phyloP scores from a whole-genome alignment of 768 basidiomycete genomes.

The Solioccasus polychromus region DNA sequence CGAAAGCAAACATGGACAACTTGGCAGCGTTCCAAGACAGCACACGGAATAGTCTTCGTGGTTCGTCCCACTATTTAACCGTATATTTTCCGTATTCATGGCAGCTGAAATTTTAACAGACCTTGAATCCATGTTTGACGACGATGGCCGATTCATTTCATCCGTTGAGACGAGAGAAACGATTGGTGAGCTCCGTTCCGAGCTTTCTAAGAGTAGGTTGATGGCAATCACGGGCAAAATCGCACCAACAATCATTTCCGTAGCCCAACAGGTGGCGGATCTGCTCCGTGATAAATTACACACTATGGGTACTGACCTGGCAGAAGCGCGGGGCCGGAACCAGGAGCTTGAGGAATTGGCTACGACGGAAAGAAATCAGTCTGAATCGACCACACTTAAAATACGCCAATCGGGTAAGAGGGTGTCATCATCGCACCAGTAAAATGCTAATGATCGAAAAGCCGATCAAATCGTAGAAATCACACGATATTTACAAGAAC shows the following conservation, averaged over 20 bases:
- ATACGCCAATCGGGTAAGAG: slow-evolving; percentile 27
- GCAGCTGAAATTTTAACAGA: slow-evolving; percentile 13
- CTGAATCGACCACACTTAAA: slow-evolving; percentile 18
- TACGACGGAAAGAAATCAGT: slow-evolving; percentile 20
- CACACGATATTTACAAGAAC: slow-evolving; percentile 24
- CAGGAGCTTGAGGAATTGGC: slow-evolving; percentile 35
- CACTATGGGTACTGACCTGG: slow-evolving; percentile 39
- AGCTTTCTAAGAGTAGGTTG: slow-evolving; percentile 35
- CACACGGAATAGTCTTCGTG: slow-evolving; percentile 21
- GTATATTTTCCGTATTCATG: background rate
- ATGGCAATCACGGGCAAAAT: background rate
- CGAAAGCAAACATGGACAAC: slow-evolving; percentile 26
- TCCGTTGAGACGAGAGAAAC: slow-evolving; percentile 26
- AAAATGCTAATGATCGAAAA: slow-evolving; percentile 15
- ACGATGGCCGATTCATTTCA: slow-evolving; percentile 24
- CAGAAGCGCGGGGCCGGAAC: slow-evolving; percentile 40
- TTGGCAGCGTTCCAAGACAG: slow-evolving; percentile 22
- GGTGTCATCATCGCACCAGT: background rate
- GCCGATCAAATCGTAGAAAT: slow-evolving; percentile 24
- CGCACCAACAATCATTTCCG: slow-evolving; percentile 7
- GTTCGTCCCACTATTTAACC: slow-evolving; percentile 15
- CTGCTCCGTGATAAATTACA: slow-evolving; percentile 47
- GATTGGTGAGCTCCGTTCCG: slow-evolving; percentile 33
- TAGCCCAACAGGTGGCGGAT: slow-evolving; percentile 49
- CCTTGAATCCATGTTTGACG: slow-evolving; percentile 28